These are phyloP conservation scores for Aureobasidium sp. DNA, from an alignment of 2,329 filamentous ascomycete genomes.

Conservation along the genomic window DNA sequence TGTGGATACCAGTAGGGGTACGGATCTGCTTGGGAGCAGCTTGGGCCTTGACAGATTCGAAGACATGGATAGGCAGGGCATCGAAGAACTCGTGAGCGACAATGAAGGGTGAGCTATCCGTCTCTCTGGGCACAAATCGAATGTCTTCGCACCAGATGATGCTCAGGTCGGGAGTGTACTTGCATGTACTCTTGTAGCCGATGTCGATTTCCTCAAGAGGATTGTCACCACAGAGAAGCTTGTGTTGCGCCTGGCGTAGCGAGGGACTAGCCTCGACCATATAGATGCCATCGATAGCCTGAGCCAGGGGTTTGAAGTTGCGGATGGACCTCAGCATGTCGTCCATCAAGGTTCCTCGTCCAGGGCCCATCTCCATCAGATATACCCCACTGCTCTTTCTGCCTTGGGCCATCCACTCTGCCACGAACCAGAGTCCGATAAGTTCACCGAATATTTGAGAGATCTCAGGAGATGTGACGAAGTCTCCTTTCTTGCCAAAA, in stretches of 20 bases:
- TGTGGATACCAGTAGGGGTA: conserved; percentile 44
- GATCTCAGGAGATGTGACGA: conserved; percentile 95
- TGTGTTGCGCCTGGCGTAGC: conserved; percentile 69
- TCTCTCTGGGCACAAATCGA: conserved; percentile 62
- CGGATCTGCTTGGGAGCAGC: conserved; percentile 34
- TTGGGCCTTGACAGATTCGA: conserved; percentile 59
- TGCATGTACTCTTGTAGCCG: conserved; percentile 68
- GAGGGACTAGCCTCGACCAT: conserved; percentile 88
- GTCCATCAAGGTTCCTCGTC: conserved; percentile 92
- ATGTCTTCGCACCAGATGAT: conserved; percentile 89
- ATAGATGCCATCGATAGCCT: conserved; percentile 78
- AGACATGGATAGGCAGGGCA: conserved; percentile 90
- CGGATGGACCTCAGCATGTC: conserved; percentile 84
- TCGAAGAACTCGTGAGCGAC: conserved; percentile 98
- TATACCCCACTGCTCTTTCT: conserved; percentile 66
- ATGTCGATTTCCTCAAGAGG: conserved; percentile 62
- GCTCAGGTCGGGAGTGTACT: conserved; percentile 61
- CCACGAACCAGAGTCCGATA: conserved; percentile 87
- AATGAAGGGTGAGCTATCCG: conserved; percentile 77
- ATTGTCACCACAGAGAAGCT: conserved; percentile 70
- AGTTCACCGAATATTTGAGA: conserved; percentile 96
- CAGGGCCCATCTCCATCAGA: conserved; percentile 89
- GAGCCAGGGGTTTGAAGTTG: conserved; percentile 71
- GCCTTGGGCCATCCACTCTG: conserved; percentile 94
- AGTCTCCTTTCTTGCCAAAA: conserved; percentile 90